Conservation (phyloP, 2,329 filamentous ascomycete genomes). For the Aspergillus neoniger region DNA sequence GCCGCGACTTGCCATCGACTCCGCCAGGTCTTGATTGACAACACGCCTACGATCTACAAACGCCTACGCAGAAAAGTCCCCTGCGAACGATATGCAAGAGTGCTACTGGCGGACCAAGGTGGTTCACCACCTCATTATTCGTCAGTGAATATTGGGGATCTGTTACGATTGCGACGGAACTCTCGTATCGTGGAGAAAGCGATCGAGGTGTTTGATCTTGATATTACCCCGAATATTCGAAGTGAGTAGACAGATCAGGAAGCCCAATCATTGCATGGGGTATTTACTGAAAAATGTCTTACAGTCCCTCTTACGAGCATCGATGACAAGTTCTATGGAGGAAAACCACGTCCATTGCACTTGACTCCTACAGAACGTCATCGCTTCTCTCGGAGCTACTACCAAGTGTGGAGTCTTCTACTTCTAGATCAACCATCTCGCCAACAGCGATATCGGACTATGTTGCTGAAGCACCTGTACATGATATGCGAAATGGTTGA, state of each 20-base stretch:
- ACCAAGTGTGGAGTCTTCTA: not conserved
- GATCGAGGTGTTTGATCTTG: not conserved
- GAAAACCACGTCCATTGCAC: not conserved
- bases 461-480: not conserved
- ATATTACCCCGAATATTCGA: not conserved
- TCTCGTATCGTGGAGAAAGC: not conserved
- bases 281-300: not conserved
- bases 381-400: not conserved
- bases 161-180: not conserved
- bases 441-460: not conserved
- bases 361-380: not conserved
- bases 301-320: not conserved
- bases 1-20: not conserved
- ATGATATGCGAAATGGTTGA: not conserved
- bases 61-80: not conserved
- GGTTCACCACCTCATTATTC: not conserved
- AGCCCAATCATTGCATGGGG: fast-evolving
- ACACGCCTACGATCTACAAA: not conserved
- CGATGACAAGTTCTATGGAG: not conserved
- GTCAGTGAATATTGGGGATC: not conserved
- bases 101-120: not conserved
- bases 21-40: not conserved
- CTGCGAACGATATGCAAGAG: not conserved
- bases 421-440: not conserved
- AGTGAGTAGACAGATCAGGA: not conserved